Evolutionary conservation across 805 yeast genomes (phyloP), one percentile per base, ranked within the genome.

Genomic region (Sugiyamaella qingdaonensis): DNA sequence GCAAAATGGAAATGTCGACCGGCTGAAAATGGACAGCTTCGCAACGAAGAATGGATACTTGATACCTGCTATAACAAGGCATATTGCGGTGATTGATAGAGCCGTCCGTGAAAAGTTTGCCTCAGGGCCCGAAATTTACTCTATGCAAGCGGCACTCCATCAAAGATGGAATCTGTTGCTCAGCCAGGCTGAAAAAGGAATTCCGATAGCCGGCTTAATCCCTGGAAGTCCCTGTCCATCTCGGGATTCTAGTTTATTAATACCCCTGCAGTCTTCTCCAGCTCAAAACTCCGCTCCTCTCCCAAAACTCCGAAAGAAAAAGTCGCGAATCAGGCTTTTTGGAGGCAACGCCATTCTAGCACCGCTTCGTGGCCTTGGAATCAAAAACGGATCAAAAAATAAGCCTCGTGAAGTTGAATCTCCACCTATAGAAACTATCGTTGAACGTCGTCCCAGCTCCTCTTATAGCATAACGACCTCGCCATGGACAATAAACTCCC

Each of bases 31-130:
- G 35, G 61, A 58, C 14, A 29, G 55, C 16, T 49, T n/a, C 24
- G 49, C 43, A 4, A 51, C 54, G 4, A 50, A 53, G 39, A 58
- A 58, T 45, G 45, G 53, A 18, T 48, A 57, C 14, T 36, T 58
- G 46, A 53, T 52, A 24, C 53, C 55, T 9, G 41, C 54, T 10
- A 48, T 56, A 11, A 41, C 52, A 10, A 41, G 55, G 10, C 49
- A 55, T 10, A 50, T 58, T n/a, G 51, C 55, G 2, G 42, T 58
- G 11, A 41, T 58, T 31, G 62, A 57, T 50, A 53, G 58, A 13
- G 60, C 62, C 2, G 48, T 58, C 39, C 34, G 46, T 13, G 60
- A 58, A 5, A 49, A 52, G 19, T 51, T 54, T 14, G 54, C 55
- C 19, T 39, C 31, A 9, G 49, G 51, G 29, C 42, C 49, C 32